Evolutionary conservation across 2,329 filamentous ascomycete species (phyloP), one percentile per base, ranked within the genome.

Genomic region (Venturia pyrina): DNA sequence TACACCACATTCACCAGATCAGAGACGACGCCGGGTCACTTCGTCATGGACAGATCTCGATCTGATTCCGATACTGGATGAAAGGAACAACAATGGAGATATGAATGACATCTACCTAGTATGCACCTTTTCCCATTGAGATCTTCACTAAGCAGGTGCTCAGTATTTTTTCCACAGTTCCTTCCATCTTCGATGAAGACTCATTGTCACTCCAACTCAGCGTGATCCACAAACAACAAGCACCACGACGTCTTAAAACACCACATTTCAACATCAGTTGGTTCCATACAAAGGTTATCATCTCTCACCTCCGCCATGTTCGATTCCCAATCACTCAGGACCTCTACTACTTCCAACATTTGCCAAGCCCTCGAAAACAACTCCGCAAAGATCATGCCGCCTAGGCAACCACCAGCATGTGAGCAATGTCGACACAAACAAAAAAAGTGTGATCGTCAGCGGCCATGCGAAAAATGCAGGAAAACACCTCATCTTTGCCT

Each of bases 341-440:
- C 13, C 19, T 6, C 53, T 17, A 37, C 24, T 7, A 5, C 1
- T 21, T n/a, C 32, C 53, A 11, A 6, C 32, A 2, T 37, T n/a
- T 59, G 28, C 17, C 32, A 2, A 59, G 8, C 7, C 19, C 19
- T 59, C 21, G 5, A 11, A 53, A 11, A 17, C 19, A 3, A 19
- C 53, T 21, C 15, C 5, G 17, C 28, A n/a, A 59, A 19, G 6
- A 19, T 19, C 11, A 59, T 37, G 53, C 28, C 32, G 53, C 53
- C 32, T 37, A 40, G 53, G 53, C 53, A 59, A 59, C 53, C 28
- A 37, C 53, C 53, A 59, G 53, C 53, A 37, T 59, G 53, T n/a
- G 21, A 59, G 37, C 32, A 59, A 37, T 59, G 53, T 24, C 15
- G 32, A 34, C 4, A 32, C 28, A 59, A 37, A 59, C 53, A 37